Evolutionary conservation across 441 rosid genomes (phyloP).

Genomic region (Eruca vesicaria): DNA sequence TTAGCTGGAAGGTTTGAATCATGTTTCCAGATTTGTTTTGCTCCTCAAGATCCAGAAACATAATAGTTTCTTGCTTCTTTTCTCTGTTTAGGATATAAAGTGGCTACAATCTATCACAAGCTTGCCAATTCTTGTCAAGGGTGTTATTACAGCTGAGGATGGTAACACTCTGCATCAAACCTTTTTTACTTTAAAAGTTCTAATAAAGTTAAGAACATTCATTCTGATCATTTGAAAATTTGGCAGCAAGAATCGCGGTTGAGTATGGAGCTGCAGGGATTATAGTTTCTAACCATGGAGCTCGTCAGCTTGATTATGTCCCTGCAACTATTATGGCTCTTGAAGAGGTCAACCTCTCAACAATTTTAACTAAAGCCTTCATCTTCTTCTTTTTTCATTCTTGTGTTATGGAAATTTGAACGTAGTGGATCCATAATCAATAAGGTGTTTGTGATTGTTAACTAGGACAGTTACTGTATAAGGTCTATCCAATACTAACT

Average conservation of each 20-base stretch:
- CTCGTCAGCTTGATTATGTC: slow-evolving; percentile 91
- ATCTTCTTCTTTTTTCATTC: not conserved
- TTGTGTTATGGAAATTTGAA: not conserved
- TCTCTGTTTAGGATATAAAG: slow-evolving; percentile 57
- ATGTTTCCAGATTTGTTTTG: not conserved
- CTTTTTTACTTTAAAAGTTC: too few relatives aligned
- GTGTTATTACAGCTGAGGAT: slow-evolving; percentile 89
- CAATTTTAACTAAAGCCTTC: not conserved
- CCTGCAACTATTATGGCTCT: slow-evolving; percentile 90
- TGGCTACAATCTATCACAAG: slow-evolving; percentile 95
- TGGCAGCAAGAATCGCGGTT: slow-evolving; percentile 73
- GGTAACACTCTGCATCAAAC: slow-evolving; percentile 39
- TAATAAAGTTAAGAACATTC: not conserved
- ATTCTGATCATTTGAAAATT: not conserved
- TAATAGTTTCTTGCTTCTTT: not conserved
- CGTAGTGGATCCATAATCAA: too few relatives aligned
- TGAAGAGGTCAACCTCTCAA: slow-evolving; percentile 64
- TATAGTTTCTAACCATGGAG: slow-evolving; percentile 96
- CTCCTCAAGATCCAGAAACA: not conserved
- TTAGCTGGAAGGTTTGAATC: slow-evolving; percentile 29
- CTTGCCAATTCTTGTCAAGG: slow-evolving; percentile 90
- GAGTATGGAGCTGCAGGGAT: slow-evolving; percentile 88
- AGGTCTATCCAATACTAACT: too few relatives aligned
- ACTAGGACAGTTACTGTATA: too few relatives aligned
- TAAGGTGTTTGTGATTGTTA: too few relatives aligned